phyloP scores from a whole-genome alignment of 1,284 basidiomycete genomes.

The Xerocomus minutiporus region DNA sequence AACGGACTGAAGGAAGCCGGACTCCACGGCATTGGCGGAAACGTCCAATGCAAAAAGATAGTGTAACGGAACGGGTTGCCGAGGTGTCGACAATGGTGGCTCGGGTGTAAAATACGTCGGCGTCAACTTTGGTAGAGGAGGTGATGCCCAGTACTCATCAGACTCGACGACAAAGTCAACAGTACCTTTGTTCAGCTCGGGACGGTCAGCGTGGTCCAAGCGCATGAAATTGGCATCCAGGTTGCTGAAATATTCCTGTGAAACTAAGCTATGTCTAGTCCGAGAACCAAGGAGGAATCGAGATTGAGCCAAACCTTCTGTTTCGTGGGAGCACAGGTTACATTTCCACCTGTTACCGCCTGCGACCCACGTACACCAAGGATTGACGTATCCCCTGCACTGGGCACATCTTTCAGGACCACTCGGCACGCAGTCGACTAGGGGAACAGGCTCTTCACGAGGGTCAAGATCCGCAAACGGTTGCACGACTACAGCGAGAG shows the following conservation, averaged over 20 bases:
- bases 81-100: conserved; percentile 43
- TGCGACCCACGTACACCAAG: conserved; percentile 86
- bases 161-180: conserved; percentile 84
- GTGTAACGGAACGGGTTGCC: conserved; percentile 66
- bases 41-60: conserved; percentile 92
- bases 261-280: conserved; percentile 46
- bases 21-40: conserved; percentile 64
- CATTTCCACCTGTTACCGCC: conserved; percentile 90
- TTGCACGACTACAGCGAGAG: conserved; percentile 82
- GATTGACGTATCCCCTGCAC: conserved; percentile 92
- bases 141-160: conserved; percentile 83
- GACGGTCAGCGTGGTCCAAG: conserved; percentile 78
- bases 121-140: conserved; percentile 51
- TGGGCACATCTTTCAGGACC: conserved; percentile 86
- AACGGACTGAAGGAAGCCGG: conserved; percentile 71
- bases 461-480: conserved; percentile 84
- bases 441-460: conserved; percentile 79
- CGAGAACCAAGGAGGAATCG: neutral
- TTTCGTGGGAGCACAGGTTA: conserved; percentile 84
- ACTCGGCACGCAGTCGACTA: conserved; percentile 60
- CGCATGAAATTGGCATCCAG: conserved; percentile 79
- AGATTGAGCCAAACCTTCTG: conserved; percentile 58
- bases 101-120: conserved; percentile 50
- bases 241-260: conserved; percentile 81
- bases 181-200: conserved; percentile 88